Evolutionary conservation across 129 eudicot genomes (phyloP), one percentile per base, ranked within the genome.

Genomic region (Daucus carota): DNA sequence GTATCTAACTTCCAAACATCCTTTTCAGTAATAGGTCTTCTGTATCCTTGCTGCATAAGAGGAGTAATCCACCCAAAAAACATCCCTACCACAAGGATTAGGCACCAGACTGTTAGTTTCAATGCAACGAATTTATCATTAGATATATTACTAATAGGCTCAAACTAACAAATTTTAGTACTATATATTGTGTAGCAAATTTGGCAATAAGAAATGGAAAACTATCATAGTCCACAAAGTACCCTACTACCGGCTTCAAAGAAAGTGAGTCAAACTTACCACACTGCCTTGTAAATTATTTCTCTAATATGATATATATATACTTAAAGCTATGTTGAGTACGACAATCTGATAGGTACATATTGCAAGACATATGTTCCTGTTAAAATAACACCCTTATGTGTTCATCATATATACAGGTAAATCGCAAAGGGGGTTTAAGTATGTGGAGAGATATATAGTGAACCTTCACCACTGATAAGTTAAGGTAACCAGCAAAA

Each of bases 1-100:
- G n/a, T n/a, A n/a, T 36, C 98, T 63, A 90, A 82, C 72, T 85
- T 85, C 98, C 98, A 93, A 24, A 93, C 89, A 89, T 93, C 96
- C 81, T 93, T 93, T 81, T 90, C 98, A 11, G 93, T 93, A 69
- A 93, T 83, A 36, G 98, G 98, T 75, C 88, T 87, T 83, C 73
- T 87, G 80, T 88, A 89, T 20, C 98, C 98, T 69, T 85, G 85
- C 86, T 90, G 78, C 98, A 93, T 90, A 73, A 93, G 83, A 38
- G 96, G 96, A 63, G 85, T 89, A 85, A 93, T 87, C 98, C 98
- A 93, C 63, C 88, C 81, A 85, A 90, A 89, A 78, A 71, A 82
- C 38, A 90, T 93, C 80, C 85, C 98, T 93, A 41, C 72, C 75
- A 52, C 52, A 36, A 81, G 76, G 80, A 76, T 47, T 22, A 75